Evolutionary conservation across 495 filamentous ascomycete genomes (phyloP).

Genomic region (Aspergillus nidulans): DNA sequence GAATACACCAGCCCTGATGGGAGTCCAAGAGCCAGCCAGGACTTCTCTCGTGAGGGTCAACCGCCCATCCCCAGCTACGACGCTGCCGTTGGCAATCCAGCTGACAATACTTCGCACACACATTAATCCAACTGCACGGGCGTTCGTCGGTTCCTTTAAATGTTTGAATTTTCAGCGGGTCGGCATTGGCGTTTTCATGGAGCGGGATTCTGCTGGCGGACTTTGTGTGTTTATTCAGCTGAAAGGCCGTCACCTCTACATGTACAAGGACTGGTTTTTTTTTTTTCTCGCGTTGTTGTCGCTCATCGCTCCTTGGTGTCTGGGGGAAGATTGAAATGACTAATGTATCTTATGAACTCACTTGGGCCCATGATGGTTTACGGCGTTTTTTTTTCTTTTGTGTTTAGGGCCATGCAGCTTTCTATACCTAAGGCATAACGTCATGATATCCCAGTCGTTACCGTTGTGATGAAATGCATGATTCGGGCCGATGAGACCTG

Average conservation of each 20-base stretch:
- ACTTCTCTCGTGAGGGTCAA: conserved; percentile 36
- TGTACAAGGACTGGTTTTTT: conserved; percentile 19
- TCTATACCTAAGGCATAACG: not conserved
- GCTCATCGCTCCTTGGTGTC: conserved; percentile 2
- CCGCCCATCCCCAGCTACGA: conserved; percentile 59
- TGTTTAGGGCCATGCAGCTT: not conserved
- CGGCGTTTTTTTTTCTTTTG: not conserved
- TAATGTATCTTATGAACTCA: conserved; percentile 5
- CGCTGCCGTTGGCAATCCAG: conserved; percentile 49
- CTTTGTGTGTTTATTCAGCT: conserved; percentile 13
- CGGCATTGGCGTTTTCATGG: conserved; percentile 25
- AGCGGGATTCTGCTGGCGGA: conserved; percentile 13
- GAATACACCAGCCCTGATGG: conserved; percentile 70
- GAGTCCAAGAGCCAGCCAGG: conserved; percentile 52
- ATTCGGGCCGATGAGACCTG: not conserved
- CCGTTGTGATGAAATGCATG: not conserved
- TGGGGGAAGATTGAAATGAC: not conserved
- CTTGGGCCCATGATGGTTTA: not conserved
- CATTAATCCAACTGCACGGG: conserved; percentile 4
- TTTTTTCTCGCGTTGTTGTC: conserved; percentile 2
- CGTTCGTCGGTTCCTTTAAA: conserved; percentile 8
- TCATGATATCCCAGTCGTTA: conserved; percentile 5
- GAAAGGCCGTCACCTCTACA: conserved; percentile 15
- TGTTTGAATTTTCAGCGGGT: conserved; percentile 28
- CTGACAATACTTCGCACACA: conserved; percentile 9